Percentiles rank a stretch among this genome's conserved stretches.
These are phyloP conservation scores for Neofusicoccum parvum DNA, from an alignment of 2,329 filamentous ascomycete species.

Conservation along the genomic window DNA sequence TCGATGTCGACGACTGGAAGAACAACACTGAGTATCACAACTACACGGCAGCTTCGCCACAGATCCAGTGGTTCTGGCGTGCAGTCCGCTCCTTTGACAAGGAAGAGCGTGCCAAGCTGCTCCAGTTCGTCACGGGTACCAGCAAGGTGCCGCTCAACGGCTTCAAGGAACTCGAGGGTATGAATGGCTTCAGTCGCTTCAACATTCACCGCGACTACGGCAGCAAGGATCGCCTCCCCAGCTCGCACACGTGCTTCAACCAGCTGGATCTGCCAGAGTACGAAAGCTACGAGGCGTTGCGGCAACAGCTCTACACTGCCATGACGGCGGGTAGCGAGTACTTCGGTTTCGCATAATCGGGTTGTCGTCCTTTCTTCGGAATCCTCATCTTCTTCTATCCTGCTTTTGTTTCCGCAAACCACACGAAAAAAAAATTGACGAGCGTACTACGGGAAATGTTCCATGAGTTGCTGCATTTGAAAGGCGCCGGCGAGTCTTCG, in stretches of 20 bases:
- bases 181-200: slow-evolving; percentile 98
- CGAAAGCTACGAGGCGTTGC: slow-evolving; percentile 88
- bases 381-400: neutral
- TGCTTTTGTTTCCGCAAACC: neutral
- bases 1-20: slow-evolving; percentile 99
- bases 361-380: neutral
- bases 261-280: slow-evolving; percentile 98
- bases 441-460: neutral
- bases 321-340: slow-evolving; percentile 98
- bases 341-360: slow-evolving; percentile 86
- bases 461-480: slow-evolving; percentile 7
- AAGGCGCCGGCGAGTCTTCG: slow-evolving; percentile 4
- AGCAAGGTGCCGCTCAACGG: slow-evolving; percentile 98
- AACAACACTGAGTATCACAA: slow-evolving; percentile 99
- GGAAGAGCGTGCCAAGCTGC: slow-evolving; percentile 93
- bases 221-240: slow-evolving; percentile 91
- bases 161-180: slow-evolving; percentile 98
- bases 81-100: slow-evolving; percentile 97
- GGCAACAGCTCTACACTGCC: slow-evolving; percentile 86
- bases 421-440: slow-evolving; percentile 1
- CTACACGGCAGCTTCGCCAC: slow-evolving; percentile 88
- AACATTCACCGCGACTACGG: slow-evolving; percentile 99
- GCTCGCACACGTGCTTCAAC: slow-evolving; percentile 98
- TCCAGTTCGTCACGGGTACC: slow-evolving; percentile 98
- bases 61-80: slow-evolving; percentile 99